Percentiles rank a stretch among this genome's conserved stretches.
These are phyloP conservation scores for Lizonia empirigonia DNA, from an alignment of 2,329 filamentous ascomycete species.

Conservation along the genomic window DNA sequence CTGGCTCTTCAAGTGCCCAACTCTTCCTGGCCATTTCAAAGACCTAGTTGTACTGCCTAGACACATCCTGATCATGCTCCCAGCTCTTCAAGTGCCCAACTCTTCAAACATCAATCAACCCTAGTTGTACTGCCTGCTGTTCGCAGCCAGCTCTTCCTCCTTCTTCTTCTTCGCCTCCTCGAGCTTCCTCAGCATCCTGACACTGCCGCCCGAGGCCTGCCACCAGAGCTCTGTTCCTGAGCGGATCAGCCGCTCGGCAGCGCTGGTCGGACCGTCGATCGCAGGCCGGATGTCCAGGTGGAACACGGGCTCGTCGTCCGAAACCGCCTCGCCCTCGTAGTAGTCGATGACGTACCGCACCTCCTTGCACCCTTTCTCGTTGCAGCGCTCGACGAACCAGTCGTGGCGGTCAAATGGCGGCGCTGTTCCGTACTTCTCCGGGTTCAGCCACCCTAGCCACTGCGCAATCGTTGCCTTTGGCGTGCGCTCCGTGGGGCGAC, in stretches of 20 bases:
- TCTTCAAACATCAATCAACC: no score
- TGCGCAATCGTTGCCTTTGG: slow-evolving; percentile 89
- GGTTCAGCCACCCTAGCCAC: slow-evolving; percentile 78
- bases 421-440: slow-evolving; percentile 75
- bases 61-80: no score
- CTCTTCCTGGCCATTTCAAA: no score
- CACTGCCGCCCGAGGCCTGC: slow-evolving; percentile 76
- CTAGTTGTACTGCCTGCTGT: slow-evolving; percentile 37
- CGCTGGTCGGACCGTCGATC: slow-evolving; percentile 76
- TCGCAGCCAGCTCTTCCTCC: slow-evolving; percentile 32
- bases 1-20: no score
- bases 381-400: slow-evolving; percentile 84
- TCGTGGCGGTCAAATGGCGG: slow-evolving; percentile 96
- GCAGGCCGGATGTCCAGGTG: slow-evolving; percentile 93
- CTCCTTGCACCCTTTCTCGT: slow-evolving; percentile 71
- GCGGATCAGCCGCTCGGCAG: slow-evolving; percentile 79
- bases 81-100: no score
- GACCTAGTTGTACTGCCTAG: no score
- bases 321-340: slow-evolving; percentile 82
- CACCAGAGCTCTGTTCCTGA: slow-evolving; percentile 97
- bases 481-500: slow-evolving; percentile 84
- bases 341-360: slow-evolving; percentile 97
- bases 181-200: slow-evolving; percentile 53
- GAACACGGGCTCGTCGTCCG: slow-evolving; percentile 90
- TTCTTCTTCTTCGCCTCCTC: slow-evolving; percentile 38